Conservation (phyloP, 768 basidiomycete genomes). For the Boletus eberwhitei region DNA sequence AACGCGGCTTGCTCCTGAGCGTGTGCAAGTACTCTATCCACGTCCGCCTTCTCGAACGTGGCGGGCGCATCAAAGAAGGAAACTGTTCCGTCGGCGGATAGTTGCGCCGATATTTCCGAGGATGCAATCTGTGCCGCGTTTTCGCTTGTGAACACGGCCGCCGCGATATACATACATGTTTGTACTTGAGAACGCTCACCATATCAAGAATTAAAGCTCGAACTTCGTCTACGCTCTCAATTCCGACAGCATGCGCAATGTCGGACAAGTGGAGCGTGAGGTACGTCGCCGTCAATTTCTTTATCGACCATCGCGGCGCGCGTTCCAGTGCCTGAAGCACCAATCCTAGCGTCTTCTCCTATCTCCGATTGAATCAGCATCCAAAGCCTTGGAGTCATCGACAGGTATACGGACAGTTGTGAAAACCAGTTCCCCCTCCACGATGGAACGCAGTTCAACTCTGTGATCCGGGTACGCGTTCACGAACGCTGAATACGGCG, state of each 20-base stretch:
- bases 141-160: constrained; percentile 1
- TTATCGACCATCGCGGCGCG: constrained; percentile 75
- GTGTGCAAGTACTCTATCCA: constrained; percentile 54
- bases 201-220: constrained; percentile 64
- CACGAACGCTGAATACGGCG: constrained; percentile 62
- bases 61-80: constrained; percentile 66
- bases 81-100: constrained; percentile 68
- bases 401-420: constrained; percentile 39
- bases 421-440: constrained; percentile 58
- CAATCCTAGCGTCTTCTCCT: constrained; percentile 77
- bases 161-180: background rate
- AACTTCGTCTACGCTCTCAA: constrained; percentile 51
- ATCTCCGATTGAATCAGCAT: constrained; percentile 7
- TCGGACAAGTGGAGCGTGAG: constrained; percentile 72
- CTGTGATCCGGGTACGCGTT: constrained; percentile 62
- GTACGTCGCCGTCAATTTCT: constrained; percentile 79
- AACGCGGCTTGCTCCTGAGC: constrained; percentile 46
- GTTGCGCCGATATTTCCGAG: constrained; percentile 63
- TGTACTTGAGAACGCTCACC: constrained; percentile 41
- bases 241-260: constrained; percentile 50
- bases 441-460: constrained; percentile 41
- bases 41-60: constrained; percentile 55
- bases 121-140: constrained; percentile 56
- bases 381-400: background rate
- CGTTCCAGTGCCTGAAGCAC: constrained; percentile 61